phyloP scores from a whole-genome alignment of 78 protist genomes.

The Polysphondylium violaceum region DNA sequence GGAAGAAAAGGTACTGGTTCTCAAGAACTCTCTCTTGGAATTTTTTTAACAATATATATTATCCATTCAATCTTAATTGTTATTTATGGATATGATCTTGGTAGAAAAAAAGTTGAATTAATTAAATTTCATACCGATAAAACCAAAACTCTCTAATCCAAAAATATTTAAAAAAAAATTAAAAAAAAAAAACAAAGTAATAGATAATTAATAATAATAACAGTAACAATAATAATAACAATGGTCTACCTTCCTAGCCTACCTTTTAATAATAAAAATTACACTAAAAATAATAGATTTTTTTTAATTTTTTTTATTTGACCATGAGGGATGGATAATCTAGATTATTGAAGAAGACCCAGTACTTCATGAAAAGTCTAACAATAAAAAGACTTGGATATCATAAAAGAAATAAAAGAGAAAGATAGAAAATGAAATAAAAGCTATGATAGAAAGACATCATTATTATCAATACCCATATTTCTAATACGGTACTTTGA shows the following conservation, averaged over 20 bases:
- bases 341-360: too few relatives aligned
- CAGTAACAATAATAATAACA: not conserved
- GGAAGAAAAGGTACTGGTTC: constrained; percentile 39
- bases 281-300: not conserved
- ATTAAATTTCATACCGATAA: constrained; percentile 20
- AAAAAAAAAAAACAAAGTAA: not conserved
- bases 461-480: too few relatives aligned
- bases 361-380: too few relatives aligned
- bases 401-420: too few relatives aligned
- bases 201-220: not conserved
- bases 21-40: constrained; percentile 32
- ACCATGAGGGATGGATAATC: too few relatives aligned
- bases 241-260: not conserved
- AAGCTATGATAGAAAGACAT: too few relatives aligned
- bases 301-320: too few relatives aligned
- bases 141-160: not conserved
- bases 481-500: too few relatives aligned
- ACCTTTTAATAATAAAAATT: not conserved
- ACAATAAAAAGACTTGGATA: too few relatives aligned
- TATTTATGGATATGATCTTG: constrained; percentile 57
- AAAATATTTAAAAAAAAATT: not conserved
- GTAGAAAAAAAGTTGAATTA: constrained; percentile 27
- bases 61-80: constrained; percentile 47
- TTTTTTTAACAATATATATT: constrained; percentile 30
- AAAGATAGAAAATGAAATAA: too few relatives aligned